Conservation (phyloP, 2,329 filamentous ascomycete species). For the Graphilbum sp. region DNA sequence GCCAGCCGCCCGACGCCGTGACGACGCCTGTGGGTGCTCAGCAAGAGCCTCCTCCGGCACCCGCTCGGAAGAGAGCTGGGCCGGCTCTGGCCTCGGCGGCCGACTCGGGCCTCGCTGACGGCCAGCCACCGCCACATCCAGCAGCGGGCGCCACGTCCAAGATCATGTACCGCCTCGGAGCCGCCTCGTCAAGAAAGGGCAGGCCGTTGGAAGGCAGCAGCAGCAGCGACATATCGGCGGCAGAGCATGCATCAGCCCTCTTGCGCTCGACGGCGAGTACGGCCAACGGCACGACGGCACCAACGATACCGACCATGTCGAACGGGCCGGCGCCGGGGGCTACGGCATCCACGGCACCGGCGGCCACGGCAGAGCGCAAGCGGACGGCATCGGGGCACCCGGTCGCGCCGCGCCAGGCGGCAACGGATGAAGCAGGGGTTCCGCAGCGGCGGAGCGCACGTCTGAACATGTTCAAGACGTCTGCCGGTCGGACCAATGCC, state of each 20-base stretch:
- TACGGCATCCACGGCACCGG: neutral
- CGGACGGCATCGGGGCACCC: constrained; percentile 81
- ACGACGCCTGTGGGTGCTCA: constrained; percentile 43
- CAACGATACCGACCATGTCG: neutral
- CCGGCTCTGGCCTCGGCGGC: constrained; percentile 18
- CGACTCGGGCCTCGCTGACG: constrained; percentile 36
- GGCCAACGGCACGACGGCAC: constrained; percentile 3
- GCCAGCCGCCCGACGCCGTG: constrained; percentile 33
- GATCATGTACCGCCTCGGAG: constrained; percentile 39
- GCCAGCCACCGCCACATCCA: neutral
- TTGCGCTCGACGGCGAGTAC: constrained; percentile 16
- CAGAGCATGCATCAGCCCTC: constrained; percentile 23
- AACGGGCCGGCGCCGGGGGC: constrained; percentile 1
- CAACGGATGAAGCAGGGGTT: constrained; percentile 42
- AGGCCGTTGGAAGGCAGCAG: constrained; percentile 21
- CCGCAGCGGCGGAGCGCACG: constrained; percentile 56
- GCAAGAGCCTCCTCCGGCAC: constrained; percentile 33
- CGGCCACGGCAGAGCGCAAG: constrained; percentile 45
- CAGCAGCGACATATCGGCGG: constrained; percentile 5
- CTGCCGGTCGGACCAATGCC: constrained; percentile 46
- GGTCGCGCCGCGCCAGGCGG: constrained; percentile 31
- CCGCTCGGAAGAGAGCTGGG: constrained; percentile 35
- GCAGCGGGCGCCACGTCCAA: constrained; percentile 29
- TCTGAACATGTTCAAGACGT: constrained; percentile 52
- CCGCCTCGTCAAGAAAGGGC: constrained; percentile 23